Percentiles rank a stretch among this genome's conserved stretches.
Evolutionary conservation across 2,329 filamentous ascomycete species (phyloP).

Genomic region (Ambrosiella xylebori): DNA sequence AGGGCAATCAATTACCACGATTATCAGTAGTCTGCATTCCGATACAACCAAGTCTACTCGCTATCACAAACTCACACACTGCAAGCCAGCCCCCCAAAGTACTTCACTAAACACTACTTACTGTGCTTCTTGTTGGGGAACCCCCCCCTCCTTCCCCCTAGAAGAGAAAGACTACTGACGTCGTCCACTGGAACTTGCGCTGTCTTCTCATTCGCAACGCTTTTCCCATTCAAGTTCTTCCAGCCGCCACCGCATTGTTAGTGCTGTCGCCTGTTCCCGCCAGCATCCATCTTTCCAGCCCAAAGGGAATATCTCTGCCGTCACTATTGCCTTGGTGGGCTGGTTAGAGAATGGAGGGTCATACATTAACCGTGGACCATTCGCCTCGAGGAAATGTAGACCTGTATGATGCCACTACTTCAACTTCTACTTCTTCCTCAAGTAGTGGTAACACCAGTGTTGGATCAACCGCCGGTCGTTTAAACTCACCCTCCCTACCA

Average conservation of each 20-base stretch:
- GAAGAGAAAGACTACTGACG: too few species aligned
- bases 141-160: too few species aligned
- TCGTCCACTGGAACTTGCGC: too few species aligned
- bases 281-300: not conserved
- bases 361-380: constrained; percentile 19
- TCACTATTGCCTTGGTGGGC: not conserved
- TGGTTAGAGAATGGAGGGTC: constrained; percentile 8
- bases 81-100: too few species aligned
- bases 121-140: too few species aligned
- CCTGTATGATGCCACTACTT: not conserved
- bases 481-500: constrained; percentile 13
- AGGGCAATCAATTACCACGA: too few species aligned
- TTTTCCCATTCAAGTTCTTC: not conserved
- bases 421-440: not conserved
- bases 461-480: constrained; percentile 2
- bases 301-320: not conserved
- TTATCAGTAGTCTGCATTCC: too few species aligned
- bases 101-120: too few species aligned
- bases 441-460: not conserved
- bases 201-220: not conserved
- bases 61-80: too few species aligned
- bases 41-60: too few species aligned
- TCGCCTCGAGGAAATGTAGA: constrained; percentile 20
- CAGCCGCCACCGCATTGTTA: not conserved
- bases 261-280: not conserved